Percentiles rank a stretch among this genome's conserved stretches.
Conservation (phyloP, 208 protist species). For the Leishmania major region DNA sequence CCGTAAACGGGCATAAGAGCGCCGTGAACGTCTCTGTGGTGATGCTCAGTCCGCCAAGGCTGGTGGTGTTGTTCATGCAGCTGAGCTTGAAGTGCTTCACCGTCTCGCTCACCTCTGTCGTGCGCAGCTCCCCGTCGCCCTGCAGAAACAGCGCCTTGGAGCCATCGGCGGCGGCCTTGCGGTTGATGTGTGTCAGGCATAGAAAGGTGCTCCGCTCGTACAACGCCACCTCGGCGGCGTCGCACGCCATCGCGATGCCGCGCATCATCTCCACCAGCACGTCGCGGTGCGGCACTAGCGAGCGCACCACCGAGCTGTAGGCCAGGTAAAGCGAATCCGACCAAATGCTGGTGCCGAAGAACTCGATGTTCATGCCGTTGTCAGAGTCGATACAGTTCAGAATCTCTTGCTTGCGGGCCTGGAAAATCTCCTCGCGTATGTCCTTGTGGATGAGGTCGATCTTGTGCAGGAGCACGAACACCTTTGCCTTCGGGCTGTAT, state of each 20-base stretch:
- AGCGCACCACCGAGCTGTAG: slow-evolving; percentile 95
- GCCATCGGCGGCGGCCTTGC: slow-evolving; percentile 27
- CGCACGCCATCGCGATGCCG: slow-evolving; percentile 93
- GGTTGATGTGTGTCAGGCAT: slow-evolving; percentile 94
- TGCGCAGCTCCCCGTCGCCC: slow-evolving; percentile 58
- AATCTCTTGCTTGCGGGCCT: slow-evolving; percentile 76
- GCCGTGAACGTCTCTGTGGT: slow-evolving; percentile 77
- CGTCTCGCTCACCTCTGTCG: slow-evolving; percentile 88
- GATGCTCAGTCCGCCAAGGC: slow-evolving; percentile 76
- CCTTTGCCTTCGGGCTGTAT: slow-evolving; percentile 97
- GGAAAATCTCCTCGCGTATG: slow-evolving; percentile 70
- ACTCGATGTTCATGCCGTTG: slow-evolving; percentile 84
- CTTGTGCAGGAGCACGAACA: slow-evolving; percentile 99
- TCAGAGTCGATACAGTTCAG: slow-evolving; percentile 46
- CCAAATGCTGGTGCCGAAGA: slow-evolving; percentile 99
- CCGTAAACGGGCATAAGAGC: slow-evolving; percentile 83
- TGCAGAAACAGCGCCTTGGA: slow-evolving; percentile 15
- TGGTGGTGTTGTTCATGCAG: slow-evolving; percentile 91
- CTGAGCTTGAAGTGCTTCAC: slow-evolving; percentile 93
- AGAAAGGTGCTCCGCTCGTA: slow-evolving; percentile 99
- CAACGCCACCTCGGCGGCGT: slow-evolving; percentile 98
- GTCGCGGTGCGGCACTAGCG: slow-evolving; percentile 96
- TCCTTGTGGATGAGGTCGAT: slow-evolving; percentile 95
- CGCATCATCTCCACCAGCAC: slow-evolving; percentile 92
- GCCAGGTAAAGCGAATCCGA: slow-evolving; percentile 98